Base-by-base conservation (phyloP, 148 eudicot species). In the Chenopodium formosanum region DNA sequence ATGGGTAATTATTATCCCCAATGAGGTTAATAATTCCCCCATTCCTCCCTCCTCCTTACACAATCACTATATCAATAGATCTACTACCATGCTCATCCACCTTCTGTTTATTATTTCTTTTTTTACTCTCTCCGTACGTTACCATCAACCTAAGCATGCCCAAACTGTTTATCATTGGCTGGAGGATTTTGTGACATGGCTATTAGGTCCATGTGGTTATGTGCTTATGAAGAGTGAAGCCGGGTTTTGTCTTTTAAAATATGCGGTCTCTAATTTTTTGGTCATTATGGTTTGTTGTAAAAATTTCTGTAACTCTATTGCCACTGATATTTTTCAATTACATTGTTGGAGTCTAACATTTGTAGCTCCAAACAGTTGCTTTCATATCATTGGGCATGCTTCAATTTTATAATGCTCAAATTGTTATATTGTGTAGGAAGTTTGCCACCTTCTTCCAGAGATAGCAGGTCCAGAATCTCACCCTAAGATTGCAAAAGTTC, bases 401-500 rank as follows among this genome's bases (percentile, higher is more conserved):
- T 25, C 37, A n/a, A 37, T 52, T 14, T 80, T 53, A 81, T 13
- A 17, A 62, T 78, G 52, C 53, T 64, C 62, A 7, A 31, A 69
- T n/a, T 14, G n/a, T 66, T 81, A 50, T 80, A 63, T 77, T 76
- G 37, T 40, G 53, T 83, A 96, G 99, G 98, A 94, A 91, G 97
- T 95, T 40, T 89, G 91, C 84, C 90, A 83, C 84, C 90, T 94
- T 85, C 97, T 96, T 77, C 97, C 95, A 9, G 99, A 94, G 88
- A 91, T 96, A 22, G 86, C 98, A 34, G 86, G 92, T 84, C 94
- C 98, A 76, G 88, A 91, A 60, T 89, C 94, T 74, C 99, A 96
- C 87, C 99, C 99, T 71, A 96, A 96, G 86, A 91, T 96, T 72
- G 95, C 95, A 62, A 91, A 90, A 88, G 93, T 91, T 81, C 84